Conservation (phyloP, 495 filamentous ascomycete species). For the Aeminium ludgeri region DNA sequence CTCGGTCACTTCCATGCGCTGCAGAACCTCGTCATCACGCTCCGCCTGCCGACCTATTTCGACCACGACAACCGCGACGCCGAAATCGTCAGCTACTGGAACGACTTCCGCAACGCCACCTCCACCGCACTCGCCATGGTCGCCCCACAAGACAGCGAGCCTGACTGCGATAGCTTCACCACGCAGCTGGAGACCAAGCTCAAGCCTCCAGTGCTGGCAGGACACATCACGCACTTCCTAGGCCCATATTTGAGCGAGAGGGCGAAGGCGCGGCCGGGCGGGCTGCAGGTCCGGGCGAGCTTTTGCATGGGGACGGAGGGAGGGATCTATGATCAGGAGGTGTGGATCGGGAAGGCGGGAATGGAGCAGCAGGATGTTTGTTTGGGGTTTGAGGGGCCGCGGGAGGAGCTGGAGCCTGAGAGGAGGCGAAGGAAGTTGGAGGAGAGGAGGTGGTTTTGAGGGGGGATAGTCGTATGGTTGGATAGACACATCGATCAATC, state of each 20-base stretch:
- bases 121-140: slow-evolving; percentile 17
- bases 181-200: slow-evolving; percentile 16
- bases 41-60: slow-evolving; percentile 18
- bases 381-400: slow-evolving; percentile 20
- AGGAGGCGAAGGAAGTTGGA: slow-evolving; percentile 13
- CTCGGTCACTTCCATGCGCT: slow-evolving; percentile 22
- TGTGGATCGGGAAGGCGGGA: slow-evolving; percentile 16
- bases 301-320: slow-evolving; percentile 18
- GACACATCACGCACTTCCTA: slow-evolving; percentile 15
- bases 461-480: too few relatives aligned
- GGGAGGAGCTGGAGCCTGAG: slow-evolving; percentile 21
- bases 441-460: slow-evolving; percentile 14
- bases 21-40: slow-evolving; percentile 16
- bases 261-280: slow-evolving; percentile 19
- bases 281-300: slow-evolving; percentile 22
- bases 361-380: slow-evolving; percentile 8
- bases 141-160: too few relatives aligned
- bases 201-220: slow-evolving; percentile 18
- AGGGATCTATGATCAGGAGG: slow-evolving; percentile 24
- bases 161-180: too few relatives aligned
- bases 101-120: slow-evolving; percentile 15
- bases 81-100: slow-evolving; percentile 22
- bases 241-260: slow-evolving; percentile 16
- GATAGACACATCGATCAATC: too few relatives aligned
- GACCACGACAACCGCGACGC: slow-evolving; percentile 15